Conservation (phyloP, 2,329 filamentous ascomycete species). For the Lasiodiplodia hormozganensis region DNA sequence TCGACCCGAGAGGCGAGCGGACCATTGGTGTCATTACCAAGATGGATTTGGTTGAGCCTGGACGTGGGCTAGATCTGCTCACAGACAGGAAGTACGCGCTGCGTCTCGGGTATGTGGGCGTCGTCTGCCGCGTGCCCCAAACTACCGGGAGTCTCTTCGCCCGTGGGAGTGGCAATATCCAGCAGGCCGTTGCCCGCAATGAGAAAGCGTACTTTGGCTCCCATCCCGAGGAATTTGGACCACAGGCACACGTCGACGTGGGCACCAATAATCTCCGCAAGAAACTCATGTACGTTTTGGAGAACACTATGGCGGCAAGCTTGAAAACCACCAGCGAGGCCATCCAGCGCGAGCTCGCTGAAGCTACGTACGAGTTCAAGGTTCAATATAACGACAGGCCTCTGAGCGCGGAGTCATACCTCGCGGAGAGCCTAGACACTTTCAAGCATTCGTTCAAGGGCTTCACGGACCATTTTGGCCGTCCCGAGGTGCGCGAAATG, state of each 20-base stretch:
- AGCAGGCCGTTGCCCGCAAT: constrained; percentile 82
- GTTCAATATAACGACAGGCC: constrained; percentile 98
- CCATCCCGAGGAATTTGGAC: constrained; percentile 81
- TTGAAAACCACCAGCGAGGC: constrained; percentile 88
- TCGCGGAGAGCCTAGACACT: constrained; percentile 90
- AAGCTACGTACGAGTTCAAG: constrained; percentile 98
- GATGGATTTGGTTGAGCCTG: constrained; percentile 94
- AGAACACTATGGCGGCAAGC: constrained; percentile 95
- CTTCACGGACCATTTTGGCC: constrained; percentile 87
- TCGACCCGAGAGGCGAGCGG: constrained; percentile 91
- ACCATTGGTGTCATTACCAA: constrained; percentile 99
- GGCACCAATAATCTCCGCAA: constrained; percentile 88
- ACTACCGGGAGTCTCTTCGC: constrained; percentile 76
- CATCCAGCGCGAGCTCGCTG: constrained; percentile 92
- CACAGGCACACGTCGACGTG: constrained; percentile 73
- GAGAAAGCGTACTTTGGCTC: constrained; percentile 86
- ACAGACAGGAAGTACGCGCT: constrained; percentile 92
- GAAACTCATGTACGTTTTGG: constrained; percentile 95
- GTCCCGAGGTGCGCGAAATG: constrained; percentile 85
- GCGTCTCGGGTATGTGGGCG: constrained; percentile 93
- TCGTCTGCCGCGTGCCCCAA: constrained; percentile 81
- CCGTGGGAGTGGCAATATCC: constrained; percentile 79
- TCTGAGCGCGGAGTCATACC: constrained; percentile 92
- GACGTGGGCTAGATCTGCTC: constrained; percentile 78
- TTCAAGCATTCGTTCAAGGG: constrained; percentile 99